Base-by-base conservation (phyloP, 306 rosid species). In the Ochetophila trinervis region DNA sequence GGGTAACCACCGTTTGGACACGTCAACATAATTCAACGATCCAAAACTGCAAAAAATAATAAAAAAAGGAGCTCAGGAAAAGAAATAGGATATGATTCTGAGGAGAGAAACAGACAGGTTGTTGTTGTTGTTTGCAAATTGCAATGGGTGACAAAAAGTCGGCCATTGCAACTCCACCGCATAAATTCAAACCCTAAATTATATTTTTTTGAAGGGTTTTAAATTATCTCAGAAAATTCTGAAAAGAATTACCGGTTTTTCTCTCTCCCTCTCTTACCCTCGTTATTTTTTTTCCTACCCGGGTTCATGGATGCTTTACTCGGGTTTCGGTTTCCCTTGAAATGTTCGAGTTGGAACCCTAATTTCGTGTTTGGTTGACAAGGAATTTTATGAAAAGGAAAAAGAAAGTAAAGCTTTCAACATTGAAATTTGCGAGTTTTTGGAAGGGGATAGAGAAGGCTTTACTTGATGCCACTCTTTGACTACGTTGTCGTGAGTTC, bases 361-460 rank as follows among this genome's bases (percentile, higher is more conserved):
- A 51, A 34, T 35, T 18, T 44, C 60, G 53, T 70, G 75, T 79
- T 80, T 81, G 73, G 74, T 51, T 69, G 70, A 69, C 48, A 72
- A 76, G 73, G 67, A 73, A 53, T 34, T 62, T 42, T 7, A n/a
- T 27, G 66, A 65, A 40, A 40, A 12, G 45, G 32, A 27, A 40
- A 40, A 40, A 40, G 12, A 40, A 40, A 12, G 45, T 40, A 40
- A 40, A 27, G 32, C 45, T 40, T 40, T 40, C 45, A 40, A 12
- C 12, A 40, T 9, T 40, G 15, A 40, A 40, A 40, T 34, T 20
- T 49, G 20, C 9, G 17, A 5, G 9, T 11, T 18, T 60, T 35
- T 23, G 61, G 53, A 36, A 22, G 35, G 32, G 9, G 51, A 51
- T 21, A 51, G 53, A 50, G 40, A 48, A 72, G 62, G 63, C 66